Base-by-base conservation (phyloP, 23 red algal genomes). In the Gracilaria vermiculophylla region DNA sequence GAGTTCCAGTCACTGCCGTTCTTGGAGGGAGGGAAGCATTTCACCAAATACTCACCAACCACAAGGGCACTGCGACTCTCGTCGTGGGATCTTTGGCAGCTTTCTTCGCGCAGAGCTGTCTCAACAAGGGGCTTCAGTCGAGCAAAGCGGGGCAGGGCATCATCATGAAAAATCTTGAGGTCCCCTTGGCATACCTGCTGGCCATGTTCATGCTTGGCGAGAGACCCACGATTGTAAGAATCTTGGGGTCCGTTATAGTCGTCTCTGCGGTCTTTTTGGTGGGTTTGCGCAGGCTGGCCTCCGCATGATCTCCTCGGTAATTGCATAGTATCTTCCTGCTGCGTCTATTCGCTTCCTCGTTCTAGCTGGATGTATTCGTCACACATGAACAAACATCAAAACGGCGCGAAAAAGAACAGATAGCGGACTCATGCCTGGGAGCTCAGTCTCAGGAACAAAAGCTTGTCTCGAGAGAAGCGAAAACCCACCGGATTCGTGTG, bases 101-200 rank as follows among this genome's bases (percentile, higher is more conserved):
- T 2, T 88, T 88, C 54, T 60, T 58, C 66, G 84, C 52, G 5
- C 84, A 88, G 39, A 62, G 21, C 20, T 88, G 50, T 61, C 70
- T 88, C 19, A 88, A 76, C 41, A 76, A 61, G 53, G 84, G 66
- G 2, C 84, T 88, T 31, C 66, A 88, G 36, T 37, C 25, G 6
- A 62, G 84, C 52, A 55, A 37, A 8, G 84, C 69, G 37, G 84
- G 84, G 0, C 51, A 49, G 21, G 84, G 54, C 20, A 40, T 77
- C 19, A 48, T 88, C 17, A 34, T 88, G 53, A 65, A 69, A 41
- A 88, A 88, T 34, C 50, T 88, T 23, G 84, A 88, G 44, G 84
- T 88, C 36, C 84, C 84, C 28, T 24, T 76, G 10, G 69, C 54
- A 49, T 88, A 88, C 41, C 9, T 65, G 62, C 20, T 50, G 6